phyloP scores from a whole-genome alignment of 2,329 filamentous ascomycete species.

The Chaetomium sp. region DNA sequence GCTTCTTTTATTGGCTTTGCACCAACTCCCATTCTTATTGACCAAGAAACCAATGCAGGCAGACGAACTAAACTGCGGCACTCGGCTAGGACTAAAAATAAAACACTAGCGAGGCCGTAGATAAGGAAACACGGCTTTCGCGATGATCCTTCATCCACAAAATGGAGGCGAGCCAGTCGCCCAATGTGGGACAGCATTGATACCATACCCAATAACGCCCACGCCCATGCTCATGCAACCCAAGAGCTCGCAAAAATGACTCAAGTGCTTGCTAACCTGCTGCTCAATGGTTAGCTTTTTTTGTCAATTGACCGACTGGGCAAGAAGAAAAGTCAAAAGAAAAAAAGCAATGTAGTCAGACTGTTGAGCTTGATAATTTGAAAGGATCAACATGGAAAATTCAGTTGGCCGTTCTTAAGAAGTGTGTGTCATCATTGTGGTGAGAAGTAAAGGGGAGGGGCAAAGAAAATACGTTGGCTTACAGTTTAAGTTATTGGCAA shows the following conservation, averaged over 20 bases:
- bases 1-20: no score
- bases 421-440: constrained; percentile 49
- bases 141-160: no score
- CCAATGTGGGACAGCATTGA: no score
- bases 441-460: not conserved
- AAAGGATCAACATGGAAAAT: constrained; percentile 48
- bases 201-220: not conserved
- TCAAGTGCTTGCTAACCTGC: not conserved
- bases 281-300: constrained; percentile 10
- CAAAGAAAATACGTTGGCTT: no score
- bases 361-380: constrained; percentile 59
- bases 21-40: no score
- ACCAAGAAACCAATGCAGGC: no score
- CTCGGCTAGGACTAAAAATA: no score
- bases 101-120: no score
- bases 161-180: no score
- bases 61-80: no score
- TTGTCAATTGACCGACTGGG: not conserved
- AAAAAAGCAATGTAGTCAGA: constrained; percentile 38
- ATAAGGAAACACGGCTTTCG: no score
- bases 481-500: no score
- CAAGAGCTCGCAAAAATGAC: not conserved
- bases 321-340: constrained; percentile 3
- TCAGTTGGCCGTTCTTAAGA: constrained; percentile 64
- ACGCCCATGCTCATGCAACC: not conserved